Conservation (phyloP, 805 yeast species). For the Hanseniaspora jakobsenii region DNA sequence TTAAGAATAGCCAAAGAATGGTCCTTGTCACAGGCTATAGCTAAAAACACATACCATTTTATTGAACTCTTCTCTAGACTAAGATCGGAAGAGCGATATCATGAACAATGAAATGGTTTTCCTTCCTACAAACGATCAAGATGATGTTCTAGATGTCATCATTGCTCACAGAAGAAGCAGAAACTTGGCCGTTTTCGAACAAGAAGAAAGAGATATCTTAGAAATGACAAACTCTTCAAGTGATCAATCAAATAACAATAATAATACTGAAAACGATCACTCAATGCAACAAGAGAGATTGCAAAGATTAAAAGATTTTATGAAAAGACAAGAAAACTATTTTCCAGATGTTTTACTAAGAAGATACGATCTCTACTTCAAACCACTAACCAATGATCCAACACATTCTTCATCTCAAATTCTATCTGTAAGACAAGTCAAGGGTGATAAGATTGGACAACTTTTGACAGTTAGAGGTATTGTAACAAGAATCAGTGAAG, state of each 20-base stretch:
- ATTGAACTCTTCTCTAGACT: slow-evolving; percentile 56
- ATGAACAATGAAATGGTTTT: slow-evolving; percentile 40
- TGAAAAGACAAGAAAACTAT: slow-evolving; percentile 35
- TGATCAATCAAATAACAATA: slow-evolving; percentile 17
- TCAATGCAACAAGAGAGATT: slow-evolving; percentile 22
- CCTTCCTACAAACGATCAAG: slow-evolving; percentile 63
- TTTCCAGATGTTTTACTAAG: slow-evolving; percentile 83
- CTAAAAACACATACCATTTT: slow-evolving; percentile 66
- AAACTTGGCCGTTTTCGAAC: slow-evolving; percentile 32
- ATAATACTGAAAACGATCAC: slow-evolving; percentile 9
- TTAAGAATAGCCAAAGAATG: neutral
- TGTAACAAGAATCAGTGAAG: slow-evolving; percentile 90
- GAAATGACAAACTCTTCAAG: slow-evolving; percentile 23
- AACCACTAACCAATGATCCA: slow-evolving; percentile 47
- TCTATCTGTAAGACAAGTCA: slow-evolving; percentile 74
- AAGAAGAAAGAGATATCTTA: slow-evolving; percentile 20
- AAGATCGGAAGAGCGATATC: slow-evolving; percentile 63
- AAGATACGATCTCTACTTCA: slow-evolving; percentile 75
- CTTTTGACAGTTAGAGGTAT: slow-evolving; percentile 87
- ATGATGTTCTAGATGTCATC: slow-evolving; percentile 86
- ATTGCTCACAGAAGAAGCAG: slow-evolving; percentile 79
- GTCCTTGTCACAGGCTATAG: slow-evolving; percentile 43
- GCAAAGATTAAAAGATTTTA: slow-evolving; percentile 24
- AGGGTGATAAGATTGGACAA: slow-evolving; percentile 72
- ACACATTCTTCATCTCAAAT: slow-evolving; percentile 22